These are phyloP conservation scores for Agaricus blazei DNA, from an alignment of 768 basidiomycete species.

Conservation along the genomic window DNA sequence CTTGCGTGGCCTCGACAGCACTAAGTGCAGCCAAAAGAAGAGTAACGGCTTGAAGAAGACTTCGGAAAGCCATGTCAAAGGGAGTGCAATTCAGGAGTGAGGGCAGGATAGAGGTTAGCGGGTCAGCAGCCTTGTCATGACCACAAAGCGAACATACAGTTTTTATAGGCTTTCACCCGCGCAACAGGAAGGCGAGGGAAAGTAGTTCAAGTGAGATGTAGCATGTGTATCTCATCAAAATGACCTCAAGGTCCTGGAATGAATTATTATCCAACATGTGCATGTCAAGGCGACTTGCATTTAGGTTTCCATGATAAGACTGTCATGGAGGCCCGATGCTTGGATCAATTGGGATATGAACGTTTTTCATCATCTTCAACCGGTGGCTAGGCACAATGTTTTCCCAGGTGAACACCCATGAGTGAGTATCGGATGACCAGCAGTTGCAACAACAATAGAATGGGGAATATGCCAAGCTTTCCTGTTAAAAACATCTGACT, in stretches of 20 bases:
- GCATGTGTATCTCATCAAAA: conserved; percentile 1
- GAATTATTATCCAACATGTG: not conserved
- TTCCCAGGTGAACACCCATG: too few species aligned
- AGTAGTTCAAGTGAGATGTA: not conserved
- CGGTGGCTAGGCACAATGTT: too few species aligned
- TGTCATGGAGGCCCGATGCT: not conserved
- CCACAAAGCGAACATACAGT: not conserved
- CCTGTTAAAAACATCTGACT: not conserved
- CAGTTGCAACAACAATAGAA: not conserved
- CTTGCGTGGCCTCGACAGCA: conserved; percentile 37
- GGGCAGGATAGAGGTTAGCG: not conserved
- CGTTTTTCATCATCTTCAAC: too few species aligned
- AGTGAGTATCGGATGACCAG: too few species aligned
- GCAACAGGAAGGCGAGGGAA: not conserved
- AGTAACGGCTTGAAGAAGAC: conserved; percentile 21
- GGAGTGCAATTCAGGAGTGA: not conserved
- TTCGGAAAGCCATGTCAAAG: conserved; percentile 12
- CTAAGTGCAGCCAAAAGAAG: conserved; percentile 19
- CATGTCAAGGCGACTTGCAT: not conserved
- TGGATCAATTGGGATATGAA: too few species aligned
- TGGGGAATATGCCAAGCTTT: not conserved
- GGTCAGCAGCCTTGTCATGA: not conserved
- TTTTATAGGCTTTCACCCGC: not conserved
- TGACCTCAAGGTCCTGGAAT: not conserved
- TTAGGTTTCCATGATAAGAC: not conserved